phyloP scores from a whole-genome alignment of 1,139 yeast species.

The Blastobotrys aristatus region DNA sequence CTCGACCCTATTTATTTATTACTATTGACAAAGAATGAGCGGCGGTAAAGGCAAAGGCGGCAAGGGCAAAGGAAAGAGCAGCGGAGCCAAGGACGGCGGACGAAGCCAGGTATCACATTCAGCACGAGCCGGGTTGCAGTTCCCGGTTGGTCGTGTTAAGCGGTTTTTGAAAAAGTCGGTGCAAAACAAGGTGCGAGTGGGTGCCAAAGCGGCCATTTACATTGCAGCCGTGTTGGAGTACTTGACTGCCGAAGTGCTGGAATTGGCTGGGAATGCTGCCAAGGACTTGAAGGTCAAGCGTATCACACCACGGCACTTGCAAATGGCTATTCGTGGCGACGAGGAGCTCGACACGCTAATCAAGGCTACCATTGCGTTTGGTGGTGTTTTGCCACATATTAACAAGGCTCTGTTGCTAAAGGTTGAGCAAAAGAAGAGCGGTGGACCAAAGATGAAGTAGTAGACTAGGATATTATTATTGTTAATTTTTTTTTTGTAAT shows the following conservation, averaged over 20 bases:
- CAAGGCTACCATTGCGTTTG: conserved; percentile 96
- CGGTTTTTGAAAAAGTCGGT: conserved; percentile 89
- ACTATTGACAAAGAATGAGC: conserved; percentile 50
- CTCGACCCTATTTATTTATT: conserved; percentile 1
- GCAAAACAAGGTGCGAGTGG: conserved; percentile 91
- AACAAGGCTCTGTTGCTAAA: conserved; percentile 89
- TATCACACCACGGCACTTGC: conserved; percentile 98
- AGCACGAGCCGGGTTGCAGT: conserved; percentile 94
- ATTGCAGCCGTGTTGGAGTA: conserved; percentile 96
- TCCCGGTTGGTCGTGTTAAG: conserved; percentile 98
- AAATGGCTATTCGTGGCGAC: conserved; percentile 97
- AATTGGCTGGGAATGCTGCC: conserved; percentile 98
- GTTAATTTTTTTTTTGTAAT: too few relatives aligned
- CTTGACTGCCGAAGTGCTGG: conserved; percentile 96
- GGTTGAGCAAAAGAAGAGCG: conserved; percentile 76
- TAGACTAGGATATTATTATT: not conserved
- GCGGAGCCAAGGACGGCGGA: conserved; percentile 58
- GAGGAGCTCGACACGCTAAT: conserved; percentile 95
- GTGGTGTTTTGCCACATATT: conserved; percentile 98
- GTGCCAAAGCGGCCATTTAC: conserved; percentile 95
- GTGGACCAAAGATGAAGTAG: conserved; percentile 6
- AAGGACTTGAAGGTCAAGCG: conserved; percentile 97
- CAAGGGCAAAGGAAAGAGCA: conserved; percentile 59
- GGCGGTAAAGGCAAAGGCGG: conserved; percentile 95
- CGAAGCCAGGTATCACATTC: conserved; percentile 84